Percentiles rank a stretch among this genome's conserved stretches.
phyloP scores from a whole-genome alignment of 352 stramenopile genomes.

The Globisporangium spiculum region DNA sequence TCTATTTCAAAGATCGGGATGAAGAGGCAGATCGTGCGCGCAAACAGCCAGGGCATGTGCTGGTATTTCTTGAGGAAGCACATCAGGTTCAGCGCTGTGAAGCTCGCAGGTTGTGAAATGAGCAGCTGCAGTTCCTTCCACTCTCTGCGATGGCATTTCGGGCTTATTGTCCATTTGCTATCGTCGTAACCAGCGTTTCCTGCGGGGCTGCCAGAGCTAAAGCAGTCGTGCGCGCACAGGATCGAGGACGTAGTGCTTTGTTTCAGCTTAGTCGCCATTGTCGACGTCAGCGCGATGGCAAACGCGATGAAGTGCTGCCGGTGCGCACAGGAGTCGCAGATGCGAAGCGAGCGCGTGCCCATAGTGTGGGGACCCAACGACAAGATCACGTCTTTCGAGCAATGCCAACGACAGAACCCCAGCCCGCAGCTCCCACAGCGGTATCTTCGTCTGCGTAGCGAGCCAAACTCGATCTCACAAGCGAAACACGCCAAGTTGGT shows the following conservation, averaged over 20 bases:
- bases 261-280: not conserved
- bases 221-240: conserved; percentile 10
- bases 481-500: conserved; percentile 16
- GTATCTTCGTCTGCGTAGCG: conserved; percentile 18
- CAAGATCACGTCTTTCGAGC: conserved; percentile 20
- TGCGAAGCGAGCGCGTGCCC: conserved; percentile 6
- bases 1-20: conserved; percentile 32
- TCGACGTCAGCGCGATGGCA: conserved; percentile 23
- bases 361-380: not conserved
- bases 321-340: conserved; percentile 27
- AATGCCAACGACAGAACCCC: conserved; percentile 31
- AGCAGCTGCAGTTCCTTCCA: conserved; percentile 26
- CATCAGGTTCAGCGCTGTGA: conserved; percentile 32
- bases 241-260: not conserved
- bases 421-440: conserved; percentile 25
- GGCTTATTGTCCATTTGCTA: conserved; percentile 2
- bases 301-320: conserved; percentile 36
- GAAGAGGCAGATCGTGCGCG: conserved; percentile 27
- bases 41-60: conserved; percentile 26
- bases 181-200: not conserved
- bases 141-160: conserved; percentile 13
- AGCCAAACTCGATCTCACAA: conserved; percentile 25
- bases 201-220: not conserved
- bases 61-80: conserved; percentile 36
- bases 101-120: conserved; percentile 19